These are phyloP conservation scores for Aspergillus conjunctus DNA, from an alignment of 495 filamentous ascomycete genomes.

Conservation along the genomic window DNA sequence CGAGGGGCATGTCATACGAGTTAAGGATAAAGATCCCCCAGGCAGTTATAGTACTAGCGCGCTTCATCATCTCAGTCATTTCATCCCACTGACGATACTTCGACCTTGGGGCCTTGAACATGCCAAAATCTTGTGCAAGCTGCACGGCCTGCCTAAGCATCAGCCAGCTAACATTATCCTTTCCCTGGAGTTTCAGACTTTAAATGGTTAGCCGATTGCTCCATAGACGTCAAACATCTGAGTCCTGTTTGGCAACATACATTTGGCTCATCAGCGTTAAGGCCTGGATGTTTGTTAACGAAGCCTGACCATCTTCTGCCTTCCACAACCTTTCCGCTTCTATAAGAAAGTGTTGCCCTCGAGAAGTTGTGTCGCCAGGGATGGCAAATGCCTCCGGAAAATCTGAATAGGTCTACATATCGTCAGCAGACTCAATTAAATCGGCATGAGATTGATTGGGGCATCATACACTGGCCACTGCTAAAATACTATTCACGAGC, in stretches of 20 bases:
- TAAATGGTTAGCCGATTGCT: slow-evolving; percentile 19
- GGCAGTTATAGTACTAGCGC: slow-evolving; percentile 32
- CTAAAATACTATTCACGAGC: slow-evolving; percentile 45
- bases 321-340: slow-evolving; percentile 42
- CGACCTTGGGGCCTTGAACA: slow-evolving; percentile 28
- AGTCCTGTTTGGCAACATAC: slow-evolving; percentile 29
- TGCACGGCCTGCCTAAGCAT: slow-evolving; percentile 40
- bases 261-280: slow-evolving; percentile 39
- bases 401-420: slow-evolving; percentile 44
- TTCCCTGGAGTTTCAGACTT: slow-evolving; percentile 40
- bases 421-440: slow-evolving; percentile 12
- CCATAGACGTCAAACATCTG: not conserved
- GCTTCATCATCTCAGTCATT: slow-evolving; percentile 27
- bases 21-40: slow-evolving; percentile 43
- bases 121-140: slow-evolving; percentile 37
- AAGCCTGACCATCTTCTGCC: slow-evolving; percentile 36
- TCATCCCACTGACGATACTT: slow-evolving; percentile 14
- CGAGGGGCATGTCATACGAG: slow-evolving; percentile 21
- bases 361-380: slow-evolving; percentile 30
- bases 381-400: slow-evolving; percentile 49
- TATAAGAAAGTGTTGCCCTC: slow-evolving; percentile 35
- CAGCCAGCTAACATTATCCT: slow-evolving; percentile 35
- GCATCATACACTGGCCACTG: slow-evolving; percentile 42
- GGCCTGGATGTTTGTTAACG: slow-evolving; percentile 41
- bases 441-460: not conserved